A percentile compares a stretch with the other conserved stretches of the same genome.
Evolutionary conservation across 192 early-diverging fungal species (phyloP).

Genomic region (Backusella australiensis): DNA sequence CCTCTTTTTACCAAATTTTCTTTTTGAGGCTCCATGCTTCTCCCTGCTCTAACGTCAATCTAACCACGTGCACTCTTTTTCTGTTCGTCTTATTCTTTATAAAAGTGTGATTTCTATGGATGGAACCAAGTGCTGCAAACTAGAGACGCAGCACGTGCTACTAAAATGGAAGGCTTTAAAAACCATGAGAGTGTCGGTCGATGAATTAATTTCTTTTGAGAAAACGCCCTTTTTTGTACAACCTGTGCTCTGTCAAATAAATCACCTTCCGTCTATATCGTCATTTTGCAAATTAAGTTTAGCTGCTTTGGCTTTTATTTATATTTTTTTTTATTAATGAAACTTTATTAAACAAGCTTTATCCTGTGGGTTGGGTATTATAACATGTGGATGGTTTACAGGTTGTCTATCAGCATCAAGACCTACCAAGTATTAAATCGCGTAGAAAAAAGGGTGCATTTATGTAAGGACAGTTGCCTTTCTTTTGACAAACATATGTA

Average conservation of each 20-base stretch:
- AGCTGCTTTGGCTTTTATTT: neutral
- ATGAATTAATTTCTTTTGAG: neutral
- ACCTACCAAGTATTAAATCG: neutral
- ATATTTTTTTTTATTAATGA: neutral
- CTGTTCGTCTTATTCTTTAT: conserved; percentile 6
- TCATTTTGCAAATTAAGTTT: neutral
- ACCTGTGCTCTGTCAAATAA: neutral
- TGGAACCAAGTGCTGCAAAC: neutral
- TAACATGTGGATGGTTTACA: neutral
- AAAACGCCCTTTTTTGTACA: neutral
- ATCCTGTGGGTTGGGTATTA: too few relatives aligned
- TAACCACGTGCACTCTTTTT: neutral
- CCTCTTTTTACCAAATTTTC: neutral
- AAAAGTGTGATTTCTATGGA: neutral
- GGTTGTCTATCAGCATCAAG: neutral
- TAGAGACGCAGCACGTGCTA: neutral
- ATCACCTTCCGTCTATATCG: neutral
- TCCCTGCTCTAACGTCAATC: neutral
- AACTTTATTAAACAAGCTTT: too few relatives aligned
- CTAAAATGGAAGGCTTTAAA: neutral
- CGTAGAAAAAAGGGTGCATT: neutral
- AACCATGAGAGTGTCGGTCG: neutral
- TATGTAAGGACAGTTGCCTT: neutral
- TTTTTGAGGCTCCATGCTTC: neutral
- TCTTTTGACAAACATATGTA: neutral